phyloP scores from a whole-genome alignment of 2,329 filamentous ascomycete genomes.

The Clarireedia hainanense region DNA sequence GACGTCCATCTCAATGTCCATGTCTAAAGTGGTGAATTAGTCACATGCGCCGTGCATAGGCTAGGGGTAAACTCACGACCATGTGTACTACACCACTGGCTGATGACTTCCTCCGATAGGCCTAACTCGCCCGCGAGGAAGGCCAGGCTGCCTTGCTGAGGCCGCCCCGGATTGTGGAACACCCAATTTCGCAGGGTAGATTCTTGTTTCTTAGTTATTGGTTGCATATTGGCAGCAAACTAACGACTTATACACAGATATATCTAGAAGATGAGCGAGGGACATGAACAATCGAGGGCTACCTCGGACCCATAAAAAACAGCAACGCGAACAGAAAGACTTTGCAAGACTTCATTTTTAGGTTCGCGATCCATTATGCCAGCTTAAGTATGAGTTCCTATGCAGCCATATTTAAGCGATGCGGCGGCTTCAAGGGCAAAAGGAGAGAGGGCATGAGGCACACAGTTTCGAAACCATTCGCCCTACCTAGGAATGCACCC shows the following conservation, averaged over 20 bases:
- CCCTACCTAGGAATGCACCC: neutral
- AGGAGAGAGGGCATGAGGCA: constrained; percentile 5
- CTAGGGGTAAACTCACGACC: neutral
- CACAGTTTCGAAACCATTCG: constrained; percentile 10
- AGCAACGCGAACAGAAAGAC: neutral
- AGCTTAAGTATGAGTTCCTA: neutral
- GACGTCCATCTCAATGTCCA: neutral
- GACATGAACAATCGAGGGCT: neutral
- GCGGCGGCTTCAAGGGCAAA: constrained; percentile 9
- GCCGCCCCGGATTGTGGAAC: constrained; percentile 8
- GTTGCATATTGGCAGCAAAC: constrained; percentile 6
- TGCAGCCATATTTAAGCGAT: neutral
- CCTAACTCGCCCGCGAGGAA: constrained; percentile 13
- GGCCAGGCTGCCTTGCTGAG: constrained; percentile 5
- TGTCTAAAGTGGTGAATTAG: neutral
- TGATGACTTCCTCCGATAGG: constrained; percentile 15
- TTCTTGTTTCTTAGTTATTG: constrained; percentile 14
- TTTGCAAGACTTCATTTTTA: neutral
- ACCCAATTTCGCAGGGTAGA: constrained; percentile 14
- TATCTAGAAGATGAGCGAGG: neutral
- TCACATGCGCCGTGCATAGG: neutral
- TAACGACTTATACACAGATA: neutral
- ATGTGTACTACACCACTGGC: constrained; percentile 13
- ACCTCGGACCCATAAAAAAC: neutral
- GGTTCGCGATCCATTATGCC: neutral